These are phyloP conservation scores for Globisporangium rhizosaccharum DNA, from an alignment of 352 stramenopile genomes.

Conservation along the genomic window DNA sequence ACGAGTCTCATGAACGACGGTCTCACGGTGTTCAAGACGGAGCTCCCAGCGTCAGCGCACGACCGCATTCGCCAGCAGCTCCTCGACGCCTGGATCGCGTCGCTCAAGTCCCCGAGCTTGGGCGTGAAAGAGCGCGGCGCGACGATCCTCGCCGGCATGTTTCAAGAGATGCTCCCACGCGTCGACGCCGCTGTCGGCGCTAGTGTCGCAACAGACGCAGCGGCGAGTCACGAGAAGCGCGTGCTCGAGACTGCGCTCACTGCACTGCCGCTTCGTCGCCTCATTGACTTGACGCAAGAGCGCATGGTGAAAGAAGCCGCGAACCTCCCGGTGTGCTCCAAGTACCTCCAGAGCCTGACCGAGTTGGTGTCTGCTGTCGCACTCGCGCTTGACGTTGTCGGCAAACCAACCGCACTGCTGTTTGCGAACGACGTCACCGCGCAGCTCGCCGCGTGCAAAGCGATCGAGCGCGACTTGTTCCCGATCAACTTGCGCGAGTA, in stretches of 20 bases:
- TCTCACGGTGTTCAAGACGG: conserved; percentile 35
- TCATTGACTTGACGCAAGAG: conserved; percentile 68
- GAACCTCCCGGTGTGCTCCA: conserved; percentile 72
- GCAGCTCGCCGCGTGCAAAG: conserved; percentile 46
- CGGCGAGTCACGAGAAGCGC: conserved; percentile 19
- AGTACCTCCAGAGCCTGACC: conserved; percentile 81
- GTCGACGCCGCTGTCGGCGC: conserved; percentile 7
- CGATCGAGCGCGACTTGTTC: conserved; percentile 61
- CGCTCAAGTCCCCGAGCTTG: conserved; percentile 80
- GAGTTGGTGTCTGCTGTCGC: conserved; percentile 75
- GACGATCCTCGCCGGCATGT: conserved; percentile 62
- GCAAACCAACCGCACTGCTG: conserved; percentile 36
- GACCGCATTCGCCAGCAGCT: conserved; percentile 60
- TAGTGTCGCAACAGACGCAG: conserved; percentile 1
- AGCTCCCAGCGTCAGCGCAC: conserved; percentile 30
- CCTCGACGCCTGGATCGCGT: conserved; percentile 74
- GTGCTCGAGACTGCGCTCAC: conserved; percentile 37
- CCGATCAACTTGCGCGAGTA: conserved; percentile 67
- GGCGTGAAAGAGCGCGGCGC: conserved; percentile 85
- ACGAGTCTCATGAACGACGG: conserved; percentile 69
- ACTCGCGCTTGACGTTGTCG: conserved; percentile 53
- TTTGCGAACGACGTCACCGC: conserved; percentile 38
- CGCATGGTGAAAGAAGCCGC: conserved; percentile 72
- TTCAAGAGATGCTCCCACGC: conserved; percentile 77
- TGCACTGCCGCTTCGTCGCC: conserved; percentile 55